A percentile compares a stretch with the other conserved stretches of the same genome.
Conservation (phyloP, 2,329 filamentous ascomycete species). For the Fusarium pseudoanthophilum region DNA sequence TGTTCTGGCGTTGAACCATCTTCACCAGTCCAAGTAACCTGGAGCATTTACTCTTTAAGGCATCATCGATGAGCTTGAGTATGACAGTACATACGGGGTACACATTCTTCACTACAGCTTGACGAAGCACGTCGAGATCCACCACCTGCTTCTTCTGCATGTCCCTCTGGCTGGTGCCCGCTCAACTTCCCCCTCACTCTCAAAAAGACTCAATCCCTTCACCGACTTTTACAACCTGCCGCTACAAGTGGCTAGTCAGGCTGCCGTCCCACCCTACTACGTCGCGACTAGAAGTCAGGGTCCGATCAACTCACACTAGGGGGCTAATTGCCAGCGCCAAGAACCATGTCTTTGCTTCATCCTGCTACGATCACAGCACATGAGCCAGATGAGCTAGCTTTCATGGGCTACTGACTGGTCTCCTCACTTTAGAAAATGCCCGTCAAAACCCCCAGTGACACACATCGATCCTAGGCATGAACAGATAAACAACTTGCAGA, state of each 20-base stretch:
- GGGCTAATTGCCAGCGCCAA: conserved; percentile 26
- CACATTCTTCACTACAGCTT: conserved; percentile 14
- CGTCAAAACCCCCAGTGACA: background rate
- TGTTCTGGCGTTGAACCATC: background rate
- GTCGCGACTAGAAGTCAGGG: conserved; percentile 42
- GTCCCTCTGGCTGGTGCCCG: conserved; percentile 34
- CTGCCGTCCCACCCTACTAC: conserved; percentile 39
- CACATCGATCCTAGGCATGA: background rate
- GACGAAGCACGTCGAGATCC: conserved; percentile 27
- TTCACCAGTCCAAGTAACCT: conserved; percentile 9
- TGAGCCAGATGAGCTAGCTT: conserved; percentile 5
- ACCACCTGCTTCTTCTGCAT: conserved; percentile 26
- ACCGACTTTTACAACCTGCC: conserved; percentile 47
- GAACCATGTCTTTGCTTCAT: conserved; percentile 32
- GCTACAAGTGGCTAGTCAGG: conserved; percentile 40
- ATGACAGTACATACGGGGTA: conserved; percentile 4
- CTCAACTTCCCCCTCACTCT: conserved; percentile 19
- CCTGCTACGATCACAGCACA: conserved; percentile 9
- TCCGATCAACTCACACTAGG: conserved; percentile 37
- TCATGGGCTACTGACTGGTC: background rate
- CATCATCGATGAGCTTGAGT: conserved; percentile 4
- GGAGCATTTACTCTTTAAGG: conserved; percentile 24
- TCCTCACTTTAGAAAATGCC: background rate
- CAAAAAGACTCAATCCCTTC: conserved; percentile 39
- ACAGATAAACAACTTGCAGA: background rate